Conservation (phyloP, 768 basidiomycete genomes). For the Leccinum subgranulosum region DNA sequence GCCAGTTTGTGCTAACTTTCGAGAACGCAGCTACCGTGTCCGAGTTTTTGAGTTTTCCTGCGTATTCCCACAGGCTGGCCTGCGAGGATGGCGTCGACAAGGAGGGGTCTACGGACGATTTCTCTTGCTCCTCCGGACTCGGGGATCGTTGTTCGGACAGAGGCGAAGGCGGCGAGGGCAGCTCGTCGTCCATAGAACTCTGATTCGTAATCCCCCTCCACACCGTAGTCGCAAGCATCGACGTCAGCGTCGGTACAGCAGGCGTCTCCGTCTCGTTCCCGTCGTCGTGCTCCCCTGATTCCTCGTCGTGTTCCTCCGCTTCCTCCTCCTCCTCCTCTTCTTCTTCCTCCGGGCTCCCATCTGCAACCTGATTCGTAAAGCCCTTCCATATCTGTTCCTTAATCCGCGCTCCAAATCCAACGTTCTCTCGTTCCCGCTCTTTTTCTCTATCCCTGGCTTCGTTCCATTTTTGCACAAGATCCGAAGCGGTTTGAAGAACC, state of each 20-base stretch:
- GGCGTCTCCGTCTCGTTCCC: constrained; percentile 46
- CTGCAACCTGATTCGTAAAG: constrained; percentile 50
- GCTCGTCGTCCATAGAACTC: constrained; percentile 65
- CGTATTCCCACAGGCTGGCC: constrained; percentile 62
- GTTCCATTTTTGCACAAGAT: constrained; percentile 52
- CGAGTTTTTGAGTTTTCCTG: constrained; percentile 70
- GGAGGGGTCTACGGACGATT: constrained; percentile 11
- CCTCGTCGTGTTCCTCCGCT: constrained; percentile 25
- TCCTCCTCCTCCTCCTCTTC: constrained; percentile 35
- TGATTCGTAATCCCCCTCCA: constrained; percentile 80
- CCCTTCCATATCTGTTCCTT: constrained; percentile 66
- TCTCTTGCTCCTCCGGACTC: constrained; percentile 16
- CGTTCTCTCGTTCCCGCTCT: constrained; percentile 29
- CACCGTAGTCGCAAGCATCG: constrained; percentile 58
- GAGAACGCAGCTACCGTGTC: constrained; percentile 67
- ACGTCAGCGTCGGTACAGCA: constrained; percentile 39
- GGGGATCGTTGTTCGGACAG: constrained; percentile 29
- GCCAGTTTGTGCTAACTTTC: constrained; percentile 76
- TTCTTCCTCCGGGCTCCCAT: constrained; percentile 29
- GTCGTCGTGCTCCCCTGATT: constrained; percentile 33
- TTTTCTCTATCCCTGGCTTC: constrained; percentile 32
- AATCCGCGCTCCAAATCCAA: constrained; percentile 54
- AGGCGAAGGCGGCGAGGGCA: constrained; percentile 39
- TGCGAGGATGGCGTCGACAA: constrained; percentile 22
- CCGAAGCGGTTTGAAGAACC: constrained; percentile 63